phyloP scores from a whole-genome alignment of 768 basidiomycete genomes.

The Leccinum incarnatum region DNA sequence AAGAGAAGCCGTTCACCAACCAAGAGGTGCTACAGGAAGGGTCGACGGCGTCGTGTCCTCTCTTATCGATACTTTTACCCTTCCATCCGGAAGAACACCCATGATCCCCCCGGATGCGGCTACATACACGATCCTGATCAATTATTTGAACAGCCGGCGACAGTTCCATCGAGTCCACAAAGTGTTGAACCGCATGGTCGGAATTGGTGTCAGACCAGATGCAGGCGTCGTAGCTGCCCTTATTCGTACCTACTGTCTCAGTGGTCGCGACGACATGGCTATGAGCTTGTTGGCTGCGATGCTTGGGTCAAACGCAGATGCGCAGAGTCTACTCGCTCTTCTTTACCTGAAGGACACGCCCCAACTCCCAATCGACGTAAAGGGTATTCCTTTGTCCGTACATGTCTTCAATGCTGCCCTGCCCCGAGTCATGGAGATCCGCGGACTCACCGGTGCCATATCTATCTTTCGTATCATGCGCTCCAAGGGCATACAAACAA shows the following conservation, averaged over 20 bases:
- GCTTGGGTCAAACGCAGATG: conserved; percentile 35
- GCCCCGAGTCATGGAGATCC: conserved; percentile 43
- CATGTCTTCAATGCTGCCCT: conserved; percentile 64
- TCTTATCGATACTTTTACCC: not conserved
- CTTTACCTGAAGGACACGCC: conserved; percentile 19
- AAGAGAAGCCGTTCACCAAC: conserved; percentile 18
- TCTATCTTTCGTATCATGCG: conserved; percentile 56
- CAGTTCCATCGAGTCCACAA: conserved; percentile 45
- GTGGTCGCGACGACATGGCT: conserved; percentile 47
- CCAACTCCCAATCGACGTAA: conserved; percentile 28
- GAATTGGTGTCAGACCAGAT: conserved; percentile 44
- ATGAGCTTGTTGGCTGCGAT: conserved; percentile 48
- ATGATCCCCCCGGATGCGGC: conserved; percentile 46
- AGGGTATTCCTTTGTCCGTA: conserved; percentile 34
- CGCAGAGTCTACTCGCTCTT: conserved; percentile 20
- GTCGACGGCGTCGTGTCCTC: conserved; percentile 28
- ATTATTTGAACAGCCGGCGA: conserved; percentile 44
- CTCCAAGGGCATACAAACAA: conserved; percentile 45
- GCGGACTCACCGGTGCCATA: conserved; percentile 49
- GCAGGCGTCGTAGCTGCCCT: conserved; percentile 49
- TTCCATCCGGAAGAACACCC: conserved; percentile 4
- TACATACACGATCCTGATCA: conserved; percentile 65
- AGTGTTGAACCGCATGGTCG: conserved; percentile 47
- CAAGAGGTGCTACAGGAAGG: conserved; percentile 28
- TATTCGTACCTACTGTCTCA: conserved; percentile 52